Base-by-base conservation (phyloP, 1,139 yeast species). In the Blastobotrys serpentis region DNA sequence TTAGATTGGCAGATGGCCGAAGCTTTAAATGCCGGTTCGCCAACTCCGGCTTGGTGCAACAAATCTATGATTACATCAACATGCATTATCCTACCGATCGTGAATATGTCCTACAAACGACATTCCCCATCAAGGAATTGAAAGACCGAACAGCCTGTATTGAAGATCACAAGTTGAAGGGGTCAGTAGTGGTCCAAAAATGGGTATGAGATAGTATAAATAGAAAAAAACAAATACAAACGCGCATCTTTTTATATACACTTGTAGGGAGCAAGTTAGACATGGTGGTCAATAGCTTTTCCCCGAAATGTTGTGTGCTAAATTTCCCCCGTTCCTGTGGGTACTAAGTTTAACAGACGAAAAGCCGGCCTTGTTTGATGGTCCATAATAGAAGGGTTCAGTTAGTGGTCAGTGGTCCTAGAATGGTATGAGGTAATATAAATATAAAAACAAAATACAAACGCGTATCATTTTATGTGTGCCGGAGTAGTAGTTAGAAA, bases 1-100 rank as follows among this genome's bases (percentile, higher is more conserved):
- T 92, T 21, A 79, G 98, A 61, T 77, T 90, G 55, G 94, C 95
- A 1, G 85, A 81, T 60, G 98, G 98, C 2, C 76, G 82, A 56
- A 76, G 86, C 52, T 77, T 19, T 76, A 88, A 7, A 81, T 80
- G 43, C 78, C 30, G 78, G 47, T 84, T 92, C 65, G 40, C 40
- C 23, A 36, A 36, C 40, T 36, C 76, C 1, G 95, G 84, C 49
- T 71, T 87, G 0, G 82, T 90, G n/a, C 73, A 78, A 44, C 74
- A 64, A 25, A 77, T 92, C 13, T 90, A 85, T 62, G 84, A 81
- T 13, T 86, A 78, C 67, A 94, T 88, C 11, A 71, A 74, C 44
- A 55, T 64, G 10, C 73, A 74, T 47, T 75, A 75, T 50, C 70
- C 71, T 38, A 71, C 77, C 44, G 65, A 71, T 17, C 75, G 85